Evolutionary conservation across 768 basidiomycete species (phyloP).

Genomic region (Leccinum imitatum): DNA sequence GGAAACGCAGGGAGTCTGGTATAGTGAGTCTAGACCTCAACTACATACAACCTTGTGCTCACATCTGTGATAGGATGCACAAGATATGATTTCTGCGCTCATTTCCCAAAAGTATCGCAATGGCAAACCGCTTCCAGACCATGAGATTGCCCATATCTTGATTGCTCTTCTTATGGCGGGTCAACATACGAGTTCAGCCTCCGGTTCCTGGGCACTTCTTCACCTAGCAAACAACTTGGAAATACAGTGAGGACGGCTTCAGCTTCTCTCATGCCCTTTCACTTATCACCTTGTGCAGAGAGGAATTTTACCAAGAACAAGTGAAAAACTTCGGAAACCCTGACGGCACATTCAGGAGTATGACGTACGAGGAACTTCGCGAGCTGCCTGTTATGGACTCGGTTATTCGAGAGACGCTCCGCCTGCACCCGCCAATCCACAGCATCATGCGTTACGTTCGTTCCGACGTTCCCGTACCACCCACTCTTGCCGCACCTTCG

Average conservation of each 20-base stretch:
- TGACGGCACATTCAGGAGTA: conserved; percentile 74
- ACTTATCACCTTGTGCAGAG: conserved; percentile 42
- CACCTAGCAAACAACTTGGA: conserved; percentile 79
- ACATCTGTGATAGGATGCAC: conserved; percentile 52
- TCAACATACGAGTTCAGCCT: conserved; percentile 95
- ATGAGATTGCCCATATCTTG: conserved; percentile 97
- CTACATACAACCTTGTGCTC: not conserved
- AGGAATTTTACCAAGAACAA: conserved; percentile 88
- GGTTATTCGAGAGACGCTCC: conserved; percentile 90
- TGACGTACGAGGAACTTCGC: conserved; percentile 86
- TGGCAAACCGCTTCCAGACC: conserved; percentile 75
- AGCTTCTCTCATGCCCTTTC: not conserved
- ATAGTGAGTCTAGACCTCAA: conserved; percentile 34
- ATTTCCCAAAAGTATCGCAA: conserved; percentile 81
- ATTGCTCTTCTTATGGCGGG: conserved; percentile 99
- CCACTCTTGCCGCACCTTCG: conserved; percentile 74
- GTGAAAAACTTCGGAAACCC: conserved; percentile 74
- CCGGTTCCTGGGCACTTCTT: conserved; percentile 86
- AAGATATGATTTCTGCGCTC: conserved; percentile 92
- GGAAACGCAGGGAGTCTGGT: conserved; percentile 57
- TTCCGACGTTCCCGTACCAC: conserved; percentile 78
- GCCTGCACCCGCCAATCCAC: conserved; percentile 94
- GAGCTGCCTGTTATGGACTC: conserved; percentile 82
- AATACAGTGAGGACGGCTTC: conserved; percentile 56
- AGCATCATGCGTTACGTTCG: conserved; percentile 93